Evolutionary conservation across 2,329 filamentous ascomycete genomes (phyloP).

Genomic region (Aspergillus fijiensis): DNA sequence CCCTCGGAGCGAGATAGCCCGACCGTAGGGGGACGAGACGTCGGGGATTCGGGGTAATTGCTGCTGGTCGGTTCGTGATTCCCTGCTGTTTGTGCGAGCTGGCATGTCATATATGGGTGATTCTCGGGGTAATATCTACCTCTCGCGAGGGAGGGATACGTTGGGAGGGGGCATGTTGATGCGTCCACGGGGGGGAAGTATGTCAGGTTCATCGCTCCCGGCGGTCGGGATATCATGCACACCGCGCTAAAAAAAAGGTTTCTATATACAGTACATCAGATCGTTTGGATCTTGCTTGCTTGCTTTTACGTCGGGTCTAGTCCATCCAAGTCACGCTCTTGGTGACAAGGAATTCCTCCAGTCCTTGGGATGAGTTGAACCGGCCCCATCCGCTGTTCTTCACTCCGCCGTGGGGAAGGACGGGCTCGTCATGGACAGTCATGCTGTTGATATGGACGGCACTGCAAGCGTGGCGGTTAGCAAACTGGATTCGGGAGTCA

Average conservation of each 20-base stretch:
- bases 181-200: too few species aligned
- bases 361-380: constrained; percentile 54
- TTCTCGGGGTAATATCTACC: not conserved
- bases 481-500: not conserved
- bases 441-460: constrained; percentile 65
- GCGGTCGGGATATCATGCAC: not conserved
- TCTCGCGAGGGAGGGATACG: not conserved
- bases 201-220: not conserved
- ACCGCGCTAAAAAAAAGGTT: not conserved
- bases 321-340: constrained; percentile 63
- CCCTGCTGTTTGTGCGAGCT: not conserved
- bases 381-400: constrained; percentile 62
- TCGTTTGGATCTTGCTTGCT: not conserved
- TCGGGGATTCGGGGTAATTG: not conserved
- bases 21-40: not conserved
- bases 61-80: not conserved
- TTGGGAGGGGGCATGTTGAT: too few species aligned
- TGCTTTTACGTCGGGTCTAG: constrained; percentile 17
- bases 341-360: constrained; percentile 61
- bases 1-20: constrained; percentile 1
- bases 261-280: not conserved
- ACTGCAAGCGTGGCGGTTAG: constrained; percentile 13
- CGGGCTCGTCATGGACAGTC: constrained; percentile 63
- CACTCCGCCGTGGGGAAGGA: constrained; percentile 61
- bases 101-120: not conserved